Base-by-base conservation (phyloP, 2,329 filamentous ascomycete species). In the Trichoderma guizhouense region DNA sequence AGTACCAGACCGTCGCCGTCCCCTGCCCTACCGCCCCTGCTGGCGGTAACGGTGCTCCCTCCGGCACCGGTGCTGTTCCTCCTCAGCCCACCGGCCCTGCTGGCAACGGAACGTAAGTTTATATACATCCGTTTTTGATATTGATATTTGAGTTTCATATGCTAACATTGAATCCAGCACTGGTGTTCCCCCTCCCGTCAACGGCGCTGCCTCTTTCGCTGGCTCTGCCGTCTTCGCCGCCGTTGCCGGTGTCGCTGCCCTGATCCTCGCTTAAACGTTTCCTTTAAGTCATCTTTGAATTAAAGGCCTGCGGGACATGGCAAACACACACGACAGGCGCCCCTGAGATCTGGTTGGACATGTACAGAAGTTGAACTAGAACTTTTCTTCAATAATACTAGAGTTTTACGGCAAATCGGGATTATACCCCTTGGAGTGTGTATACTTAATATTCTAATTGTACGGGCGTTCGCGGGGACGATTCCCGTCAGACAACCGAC, bases 221-320 rank as follows among this genome's bases (percentile, higher is more conserved):
- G 86, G 84, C 83, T 88, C 87, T 73, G 84, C 84, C 78, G 73
- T 85, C 78, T 81, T 88, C 78, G 88, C 87, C 79, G 87, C 84
- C 75, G 84, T 82, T 63, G 87, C 85, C 81, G 87, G 86, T 82
- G 79, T 87, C 71, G 84, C 82, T 73, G 87, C 86, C 79, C 81
- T 87, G 78, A 77, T 86, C 82, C 81, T 90, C 78, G 85, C 84
- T 80, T 89, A 89, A 86, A 79, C 80, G 63, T 73, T 76, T 79
- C 73, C 77, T 76, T 76, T 78, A 76, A 78, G 80, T 79, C 74
- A 76, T 76, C 78, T 73, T 64, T 71, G 26, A 76, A 79, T 81
- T 78, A 78, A 80, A 69, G 66, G 82, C 82, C 81, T 80, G 78
- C 79, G 78, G 82, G 82, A 78, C 78, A 80, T 78, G 82, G 80